Base-by-base conservation (phyloP, 83 land plant genomes). In the Diphasiastrum complanatum region DNA sequence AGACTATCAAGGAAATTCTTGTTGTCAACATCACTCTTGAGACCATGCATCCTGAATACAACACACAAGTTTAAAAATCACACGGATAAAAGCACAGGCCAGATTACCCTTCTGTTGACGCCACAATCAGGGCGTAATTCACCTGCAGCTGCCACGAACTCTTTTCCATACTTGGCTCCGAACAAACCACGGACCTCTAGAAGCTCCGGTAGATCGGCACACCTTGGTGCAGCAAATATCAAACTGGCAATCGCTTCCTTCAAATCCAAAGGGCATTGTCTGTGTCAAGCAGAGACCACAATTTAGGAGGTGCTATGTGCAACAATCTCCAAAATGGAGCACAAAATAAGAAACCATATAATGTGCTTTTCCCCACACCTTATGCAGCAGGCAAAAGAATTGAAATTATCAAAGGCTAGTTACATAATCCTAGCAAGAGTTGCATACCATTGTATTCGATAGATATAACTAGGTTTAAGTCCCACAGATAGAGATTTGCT, bases 191-290 rank as follows among this genome's bases (percentile, higher is more conserved):
- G 83, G 38, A 83, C 60, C 22, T 83, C 80, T 40, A 65, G 79
- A 64, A 85, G 75, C 71, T 85, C 90, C 8, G 83, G 90, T 50
- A 80, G 65, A 14, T 85, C 87, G 3, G 84, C 86, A 67, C 84
- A 77, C 47, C 87, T 79, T 40, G 87, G 81, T 28, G 84, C 22
- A 18, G 78, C 83, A 51, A 68, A 85, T 5, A 80, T 67, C 71
- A 85, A 58, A 37, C 84, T 63, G 22, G 90, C 48, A 28, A 64
- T 53, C n/a, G 81, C 84, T 58, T 83, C 90, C 53, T 60, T 75
- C 43, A 85, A 71, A 56, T 85, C 90, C 1, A 66, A 59, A 8
- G 87, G 90, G 45, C 90, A 85, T n/a, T 30, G 58, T 45, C 86
- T 85, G 38, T 5, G 34, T 8, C 33, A 3, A 34, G 8, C 4